These are phyloP conservation scores for Tylopilus sp. DNA, from an alignment of 1,284 basidiomycete genomes.

Conservation along the genomic window DNA sequence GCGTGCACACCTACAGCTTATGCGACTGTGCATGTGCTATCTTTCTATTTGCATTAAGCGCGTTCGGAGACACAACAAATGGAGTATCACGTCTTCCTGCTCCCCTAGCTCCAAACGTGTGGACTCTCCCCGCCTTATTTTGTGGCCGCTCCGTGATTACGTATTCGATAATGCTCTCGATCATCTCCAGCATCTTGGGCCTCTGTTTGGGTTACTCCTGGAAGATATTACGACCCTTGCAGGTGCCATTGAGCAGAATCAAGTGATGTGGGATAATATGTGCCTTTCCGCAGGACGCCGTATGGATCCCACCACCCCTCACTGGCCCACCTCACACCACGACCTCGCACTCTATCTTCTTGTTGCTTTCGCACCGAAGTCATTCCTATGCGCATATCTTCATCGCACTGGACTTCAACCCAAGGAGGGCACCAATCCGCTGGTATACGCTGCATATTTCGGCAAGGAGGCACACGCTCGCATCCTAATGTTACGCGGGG, in stretches of 20 bases:
- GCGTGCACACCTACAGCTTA: slow-evolving; percentile 4
- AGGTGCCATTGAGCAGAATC: background rate
- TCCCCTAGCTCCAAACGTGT: too few species aligned
- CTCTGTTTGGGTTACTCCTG: background rate
- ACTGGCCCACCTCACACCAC: slow-evolving; percentile 8
- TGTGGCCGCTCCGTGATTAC: background rate
- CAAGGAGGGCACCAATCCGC: slow-evolving; percentile 23
- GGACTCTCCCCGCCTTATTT: too few species aligned
- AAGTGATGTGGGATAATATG: background rate
- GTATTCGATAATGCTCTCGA: background rate
- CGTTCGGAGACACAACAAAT: background rate
- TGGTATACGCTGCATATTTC: slow-evolving; percentile 12
- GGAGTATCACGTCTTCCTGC: background rate
- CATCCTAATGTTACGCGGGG: slow-evolving; percentile 10
- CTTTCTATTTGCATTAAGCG: slow-evolving; percentile 2
- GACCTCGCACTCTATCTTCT: slow-evolving; percentile 21
- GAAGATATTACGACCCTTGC: background rate
- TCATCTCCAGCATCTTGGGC: background rate
- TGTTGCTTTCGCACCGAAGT: slow-evolving; percentile 5
- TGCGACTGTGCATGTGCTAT: slow-evolving; percentile 13
- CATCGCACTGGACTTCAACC: background rate
- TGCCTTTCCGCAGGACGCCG: too few species aligned
- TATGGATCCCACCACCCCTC: background rate
- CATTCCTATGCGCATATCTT: slow-evolving; percentile 7
- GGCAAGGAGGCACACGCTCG: slow-evolving; percentile 3